These are phyloP conservation scores for Hanseniaspora guilliermondii DNA, from an alignment of 805 yeast species.

Conservation along the genomic window DNA sequence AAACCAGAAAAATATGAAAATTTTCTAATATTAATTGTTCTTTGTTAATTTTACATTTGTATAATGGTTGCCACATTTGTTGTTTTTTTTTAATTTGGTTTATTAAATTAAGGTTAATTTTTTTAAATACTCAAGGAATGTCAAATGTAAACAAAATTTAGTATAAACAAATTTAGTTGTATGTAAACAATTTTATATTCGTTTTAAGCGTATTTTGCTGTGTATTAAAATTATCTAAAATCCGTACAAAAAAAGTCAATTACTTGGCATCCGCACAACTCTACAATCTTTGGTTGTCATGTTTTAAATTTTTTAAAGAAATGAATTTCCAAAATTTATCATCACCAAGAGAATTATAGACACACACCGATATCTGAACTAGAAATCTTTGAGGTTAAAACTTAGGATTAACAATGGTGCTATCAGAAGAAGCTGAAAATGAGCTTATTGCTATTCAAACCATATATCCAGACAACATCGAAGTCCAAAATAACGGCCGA, in stretches of 20 bases:
- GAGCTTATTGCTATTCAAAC: conserved; percentile 79
- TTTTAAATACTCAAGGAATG: too few species aligned
- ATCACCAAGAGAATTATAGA: not conserved
- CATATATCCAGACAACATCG: conserved; percentile 58
- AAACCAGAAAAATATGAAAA: too few species aligned
- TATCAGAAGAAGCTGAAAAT: conserved; percentile 41
- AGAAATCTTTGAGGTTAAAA: not conserved
- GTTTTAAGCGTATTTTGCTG: too few species aligned
- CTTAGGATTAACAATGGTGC: not conserved
- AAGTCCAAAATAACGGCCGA: conserved; percentile 26
- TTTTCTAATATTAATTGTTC: too few species aligned
- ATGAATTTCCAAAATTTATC: not conserved
- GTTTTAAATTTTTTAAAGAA: too few species aligned
- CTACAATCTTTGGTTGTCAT: too few species aligned
- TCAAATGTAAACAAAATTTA: not conserved
- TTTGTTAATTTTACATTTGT: too few species aligned
- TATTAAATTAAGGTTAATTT: too few species aligned
- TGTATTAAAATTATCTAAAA: not conserved
- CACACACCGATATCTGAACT: not conserved
- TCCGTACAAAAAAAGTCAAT: not conserved
- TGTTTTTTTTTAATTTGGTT: too few species aligned
- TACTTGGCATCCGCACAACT: too few species aligned
- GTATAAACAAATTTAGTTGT: not conserved
- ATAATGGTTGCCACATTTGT: too few species aligned
- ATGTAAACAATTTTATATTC: not conserved